Evolutionary conservation across 495 filamentous ascomycete species (phyloP), one percentile per base, ranked within the genome.

Genomic region (Penicillium goetzii): DNA sequence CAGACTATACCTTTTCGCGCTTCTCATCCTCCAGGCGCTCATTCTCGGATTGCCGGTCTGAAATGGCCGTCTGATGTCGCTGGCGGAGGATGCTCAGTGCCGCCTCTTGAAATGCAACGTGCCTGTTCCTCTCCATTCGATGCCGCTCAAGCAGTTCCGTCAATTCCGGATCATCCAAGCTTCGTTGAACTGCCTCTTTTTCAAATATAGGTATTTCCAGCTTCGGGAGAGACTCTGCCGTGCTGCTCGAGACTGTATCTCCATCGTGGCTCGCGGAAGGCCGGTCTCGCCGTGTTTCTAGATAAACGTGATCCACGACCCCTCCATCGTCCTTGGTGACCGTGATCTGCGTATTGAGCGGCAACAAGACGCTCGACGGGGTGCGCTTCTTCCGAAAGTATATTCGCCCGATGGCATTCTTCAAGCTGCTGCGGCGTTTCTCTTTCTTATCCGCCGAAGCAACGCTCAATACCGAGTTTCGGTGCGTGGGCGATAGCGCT

Each of bases 91-190:
- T 63, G 47, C 66, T 61, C 11, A 80, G 65, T 6, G 72, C 68
- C 10, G 68, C 71, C 33, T 76, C 74, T 56, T 78, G 78, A 59
- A 88, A 91, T 0, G 69, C 65, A 9, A 80, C 45, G 61, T 91
- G 89, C n/a, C 87, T 79, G 33, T 81, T 76, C 66, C 82, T 81
- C 67, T 90, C 85, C 36, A 80, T 75, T 33, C 76, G 77, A 53
- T 91, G 89, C 26, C 77, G 65, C n/a, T 77, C 75, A 45, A 76
- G 76, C 59, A 91, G 72, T 38, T 73, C 72, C 58, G 74, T 76
- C 60, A 90, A 78, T 51, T 86, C 81, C 1, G 64, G 63, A 63
- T 79, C 81, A 26, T 78, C 76, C 21, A 72, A 54, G 11, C 82
- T 86, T 58, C 85, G 76, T 47, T 74, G 74, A 10, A 80, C 52